phyloP scores from a whole-genome alignment of 805 yeast species.

The Metahyphopichia silvanorum region DNA sequence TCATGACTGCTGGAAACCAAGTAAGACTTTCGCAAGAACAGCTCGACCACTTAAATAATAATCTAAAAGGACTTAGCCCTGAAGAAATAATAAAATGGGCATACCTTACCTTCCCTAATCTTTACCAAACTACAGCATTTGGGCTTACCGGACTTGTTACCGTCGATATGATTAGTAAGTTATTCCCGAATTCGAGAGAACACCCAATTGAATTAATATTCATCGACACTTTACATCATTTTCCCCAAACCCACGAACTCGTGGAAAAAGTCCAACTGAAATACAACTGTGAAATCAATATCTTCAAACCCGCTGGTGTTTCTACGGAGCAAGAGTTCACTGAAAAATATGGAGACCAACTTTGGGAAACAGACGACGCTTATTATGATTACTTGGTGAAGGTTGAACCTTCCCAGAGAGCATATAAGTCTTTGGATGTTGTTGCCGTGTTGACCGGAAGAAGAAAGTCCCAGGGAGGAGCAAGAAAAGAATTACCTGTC shows the following conservation, averaged over 20 bases:
- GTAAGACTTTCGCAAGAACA: constrained; percentile 46
- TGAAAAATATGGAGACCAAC: constrained; percentile 61
- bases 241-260: constrained; percentile 86
- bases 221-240: constrained; percentile 88
- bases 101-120: constrained; percentile 70
- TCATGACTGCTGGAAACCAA: constrained; percentile 1
- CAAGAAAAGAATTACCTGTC: constrained; percentile 66
- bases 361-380: constrained; percentile 83
- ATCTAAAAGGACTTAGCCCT: constrained; percentile 56
- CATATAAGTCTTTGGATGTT: constrained; percentile 70
- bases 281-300: constrained; percentile 58
- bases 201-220: constrained; percentile 72
- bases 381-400: constrained; percentile 83
- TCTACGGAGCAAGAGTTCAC: constrained; percentile 61
- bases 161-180: constrained; percentile 70
- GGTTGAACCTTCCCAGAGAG: constrained; percentile 89
- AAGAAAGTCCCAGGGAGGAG: constrained; percentile 86
- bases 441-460: constrained; percentile 90
- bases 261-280: constrained; percentile 53
- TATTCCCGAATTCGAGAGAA: constrained; percentile 14
- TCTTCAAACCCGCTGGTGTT: constrained; percentile 64
- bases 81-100: constrained; percentile 82
- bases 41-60: constrained; percentile 61
- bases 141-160: constrained; percentile 91
- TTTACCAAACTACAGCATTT: constrained; percentile 92